Percentiles rank a stretch among this genome's conserved stretches.
Conservation (phyloP, 2,329 filamentous ascomycete species). For the Colletotrichum sp. region DNA sequence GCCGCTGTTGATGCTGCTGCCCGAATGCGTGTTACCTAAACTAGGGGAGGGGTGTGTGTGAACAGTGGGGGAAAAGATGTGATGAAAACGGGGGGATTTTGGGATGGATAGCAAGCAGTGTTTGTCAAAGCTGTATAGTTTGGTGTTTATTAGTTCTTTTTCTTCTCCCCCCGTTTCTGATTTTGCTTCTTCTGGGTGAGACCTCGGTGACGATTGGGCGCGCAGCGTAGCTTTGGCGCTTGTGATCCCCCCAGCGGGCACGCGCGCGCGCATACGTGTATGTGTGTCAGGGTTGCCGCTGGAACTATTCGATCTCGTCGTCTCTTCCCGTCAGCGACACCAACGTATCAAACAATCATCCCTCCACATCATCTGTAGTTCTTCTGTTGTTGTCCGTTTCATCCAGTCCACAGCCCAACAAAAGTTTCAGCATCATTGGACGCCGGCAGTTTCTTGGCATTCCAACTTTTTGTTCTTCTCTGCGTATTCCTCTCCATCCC, state of each 20-base stretch:
- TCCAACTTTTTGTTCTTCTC: neutral
- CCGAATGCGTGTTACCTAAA: neutral
- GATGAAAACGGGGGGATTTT: slow-evolving; percentile 2
- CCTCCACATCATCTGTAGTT: neutral
- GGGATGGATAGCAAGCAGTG: slow-evolving; percentile 22
- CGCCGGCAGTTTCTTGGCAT: neutral
- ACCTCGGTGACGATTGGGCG: neutral
- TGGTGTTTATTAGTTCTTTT: slow-evolving; percentile 3
- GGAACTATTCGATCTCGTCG: neutral
- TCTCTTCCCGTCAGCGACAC: neutral
- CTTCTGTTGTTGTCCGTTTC: neutral
- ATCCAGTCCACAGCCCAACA: neutral
- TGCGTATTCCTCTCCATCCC: neutral
- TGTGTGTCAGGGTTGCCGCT: neutral
- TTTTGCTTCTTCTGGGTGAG: neutral
- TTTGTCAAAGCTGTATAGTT: slow-evolving; percentile 19
- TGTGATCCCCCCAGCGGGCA: neutral
- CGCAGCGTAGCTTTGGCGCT: neutral
- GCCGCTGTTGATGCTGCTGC: neutral
- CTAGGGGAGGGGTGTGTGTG: neutral
- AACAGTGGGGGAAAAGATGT: neutral
- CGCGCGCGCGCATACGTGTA: neutral
- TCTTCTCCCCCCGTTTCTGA: neutral
- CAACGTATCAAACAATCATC: neutral
- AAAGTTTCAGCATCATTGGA: neutral